Evolutionary conservation across 2,329 filamentous ascomycete species (phyloP), one percentile per base, ranked within the genome.

Genomic region (Cryphonectria nitschkei): DNA sequence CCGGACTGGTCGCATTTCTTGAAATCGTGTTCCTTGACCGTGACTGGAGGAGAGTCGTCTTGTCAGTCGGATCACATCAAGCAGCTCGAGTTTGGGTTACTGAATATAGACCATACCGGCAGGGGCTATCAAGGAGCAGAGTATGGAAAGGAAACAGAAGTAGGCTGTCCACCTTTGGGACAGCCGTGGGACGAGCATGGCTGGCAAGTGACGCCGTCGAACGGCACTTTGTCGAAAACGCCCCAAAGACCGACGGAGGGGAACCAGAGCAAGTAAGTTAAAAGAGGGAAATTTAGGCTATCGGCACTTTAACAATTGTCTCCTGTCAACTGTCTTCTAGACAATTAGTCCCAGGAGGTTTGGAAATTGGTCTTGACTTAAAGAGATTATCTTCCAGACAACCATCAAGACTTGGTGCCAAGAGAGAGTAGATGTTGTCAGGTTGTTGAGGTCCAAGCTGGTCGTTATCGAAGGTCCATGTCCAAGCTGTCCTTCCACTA

Each of bases 1-100:
- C 96, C 96, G 5, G 95, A 96, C 80, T 99, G 95, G 75, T 92
- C 85, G 84, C 96, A 99, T 77, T 92, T 97, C 80, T 98, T 99
- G 87, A 98, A 99, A 81, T 97, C 95, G 77, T 97, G 90, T 79
- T 97, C 92, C 84, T 99, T 99, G 67, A 99, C 96, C 77, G 89
- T 86, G 74, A 88, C 94, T 97, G 75, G 41, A 72, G 52, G 52
- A 26, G 13, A 71, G 54, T 32, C 19, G 29, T 29, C 46, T 9
- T 41, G 43, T 71, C 70, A 67, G 65, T 56, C 41, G 61, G 61
- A 34, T 26, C 43, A 14, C n/a, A 3, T 34, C 19, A 34, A 66
- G 16, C 22, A 19, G 14, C 37, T 60, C 13, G 29, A 4, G 1
- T 29, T 22, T 22, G 65, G 11, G 46, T n/a, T 14, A 34, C 41